Evolutionary conservation across 768 basidiomycete species (phyloP).

Genomic region (Termitomyces sp.): DNA sequence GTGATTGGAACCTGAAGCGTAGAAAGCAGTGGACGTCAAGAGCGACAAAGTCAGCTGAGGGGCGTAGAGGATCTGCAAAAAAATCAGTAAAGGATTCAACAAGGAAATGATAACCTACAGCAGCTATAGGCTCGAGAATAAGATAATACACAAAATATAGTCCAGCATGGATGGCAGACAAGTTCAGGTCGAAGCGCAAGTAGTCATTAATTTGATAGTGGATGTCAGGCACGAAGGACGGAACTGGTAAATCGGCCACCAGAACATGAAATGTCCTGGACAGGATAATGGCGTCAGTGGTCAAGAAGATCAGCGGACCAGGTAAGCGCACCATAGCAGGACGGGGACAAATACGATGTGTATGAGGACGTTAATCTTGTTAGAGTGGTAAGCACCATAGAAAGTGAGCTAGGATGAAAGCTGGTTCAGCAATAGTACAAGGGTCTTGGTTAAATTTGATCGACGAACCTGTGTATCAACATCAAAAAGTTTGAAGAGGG

Average conservation of each 20-base stretch:
- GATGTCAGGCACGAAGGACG: slow-evolving; percentile 49
- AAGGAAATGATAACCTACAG: slow-evolving; percentile 47
- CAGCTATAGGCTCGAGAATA: slow-evolving; percentile 77
- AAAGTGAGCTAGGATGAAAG: slow-evolving; percentile 66
- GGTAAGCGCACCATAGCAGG: slow-evolving; percentile 63
- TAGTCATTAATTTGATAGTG: slow-evolving; percentile 54
- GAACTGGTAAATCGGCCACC: slow-evolving; percentile 43
- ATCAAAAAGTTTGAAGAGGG: slow-evolving; percentile 47
- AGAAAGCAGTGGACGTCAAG: slow-evolving; percentile 69
- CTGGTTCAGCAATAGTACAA: slow-evolving; percentile 7
- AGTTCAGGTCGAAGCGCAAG: slow-evolving; percentile 68
- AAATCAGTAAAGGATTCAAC: slow-evolving; percentile 2
- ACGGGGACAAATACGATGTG: slow-evolving; percentile 85
- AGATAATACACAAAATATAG: slow-evolving; percentile 75
- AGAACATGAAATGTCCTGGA: slow-evolving; percentile 63
- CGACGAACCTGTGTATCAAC: slow-evolving; percentile 62
- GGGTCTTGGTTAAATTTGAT: not conserved
- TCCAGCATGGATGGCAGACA: slow-evolving; percentile 52
- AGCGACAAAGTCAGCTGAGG: slow-evolving; percentile 66
- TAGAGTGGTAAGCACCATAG: slow-evolving; percentile 90
- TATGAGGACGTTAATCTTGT: slow-evolving; percentile 78
- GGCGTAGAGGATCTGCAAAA: slow-evolving; percentile 66
- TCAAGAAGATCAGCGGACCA: not conserved
- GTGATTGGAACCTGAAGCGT: slow-evolving; percentile 41
- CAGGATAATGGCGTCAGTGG: slow-evolving; percentile 4